Conservation (phyloP, 768 basidiomycete genomes). For the Agrocybe chaxingu region DNA sequence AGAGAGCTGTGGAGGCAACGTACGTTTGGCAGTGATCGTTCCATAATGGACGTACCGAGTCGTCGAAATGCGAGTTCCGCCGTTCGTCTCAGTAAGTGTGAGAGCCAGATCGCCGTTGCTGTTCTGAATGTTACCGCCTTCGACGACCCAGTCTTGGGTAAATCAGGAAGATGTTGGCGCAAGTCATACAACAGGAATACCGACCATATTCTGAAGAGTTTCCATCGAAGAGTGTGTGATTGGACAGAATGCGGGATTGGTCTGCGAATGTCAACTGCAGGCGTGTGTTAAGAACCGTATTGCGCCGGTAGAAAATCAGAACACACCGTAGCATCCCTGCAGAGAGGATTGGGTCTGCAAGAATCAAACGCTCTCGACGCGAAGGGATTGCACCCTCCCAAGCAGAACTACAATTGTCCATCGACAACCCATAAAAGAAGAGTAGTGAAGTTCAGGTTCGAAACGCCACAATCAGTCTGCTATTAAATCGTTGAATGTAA, state of each 20-base stretch:
- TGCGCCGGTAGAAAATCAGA: neutral
- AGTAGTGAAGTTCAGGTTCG: neutral
- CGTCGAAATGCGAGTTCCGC: constrained; percentile 75
- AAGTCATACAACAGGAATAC: constrained; percentile 1
- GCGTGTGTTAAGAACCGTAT: too few relatives aligned
- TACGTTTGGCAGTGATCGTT: constrained; percentile 62
- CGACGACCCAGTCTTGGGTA: constrained; percentile 62
- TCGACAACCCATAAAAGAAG: neutral
- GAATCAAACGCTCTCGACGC: constrained; percentile 60
- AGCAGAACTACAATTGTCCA: constrained; percentile 53
- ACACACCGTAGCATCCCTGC: constrained; percentile 53
- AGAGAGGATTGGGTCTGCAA: constrained; percentile 71
- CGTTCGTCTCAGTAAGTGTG: constrained; percentile 64
- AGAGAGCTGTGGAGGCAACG: constrained; percentile 7
- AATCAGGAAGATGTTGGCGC: neutral
- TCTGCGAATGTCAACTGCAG: constrained; percentile 59
- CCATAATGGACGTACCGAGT: constrained; percentile 85
- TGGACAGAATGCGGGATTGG: constrained; percentile 62
- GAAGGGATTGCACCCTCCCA: constrained; percentile 86
- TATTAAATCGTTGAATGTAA: neutral
- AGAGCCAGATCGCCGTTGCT: constrained; percentile 69
- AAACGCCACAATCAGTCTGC: constrained; percentile 4
- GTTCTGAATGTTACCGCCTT: constrained; percentile 65
- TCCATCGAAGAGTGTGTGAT: constrained; percentile 67
- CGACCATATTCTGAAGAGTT: constrained; percentile 68